Base-by-base conservation (phyloP, 139 green algal species). In the Chlorella sp. region DNA sequence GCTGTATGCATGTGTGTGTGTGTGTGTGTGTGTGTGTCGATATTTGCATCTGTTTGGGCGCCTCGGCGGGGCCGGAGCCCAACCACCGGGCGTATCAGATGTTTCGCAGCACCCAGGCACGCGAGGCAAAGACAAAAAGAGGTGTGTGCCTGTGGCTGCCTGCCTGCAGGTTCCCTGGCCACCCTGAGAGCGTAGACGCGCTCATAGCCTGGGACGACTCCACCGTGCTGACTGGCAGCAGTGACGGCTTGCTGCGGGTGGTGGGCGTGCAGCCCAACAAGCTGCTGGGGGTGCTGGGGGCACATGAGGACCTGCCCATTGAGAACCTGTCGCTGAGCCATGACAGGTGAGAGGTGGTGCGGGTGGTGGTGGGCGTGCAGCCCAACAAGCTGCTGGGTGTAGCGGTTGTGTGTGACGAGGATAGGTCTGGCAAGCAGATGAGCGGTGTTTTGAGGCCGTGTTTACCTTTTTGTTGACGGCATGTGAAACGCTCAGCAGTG, bases 381-480 rank as follows among this genome's bases (percentile, higher is more conserved):
- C 89, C 90, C 49, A 94, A 96, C 80, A 87, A 83, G 68, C 91
- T 98, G 82, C 73, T 98, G 69, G 94, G 90, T 2, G 81, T 98
- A 10, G 69, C 98, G 32, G 94, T 93, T 0, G 85, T 91, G 67
- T 89, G 96, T 73, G 76, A 75, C 23, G 89, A 91, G n/a, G n/a
- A n/a, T n/a, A n/a, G n/a, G n/a, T n/a, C n/a, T n/a, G n/a, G n/a
- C n/a, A n/a, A n/a, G n/a, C n/a, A n/a, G n/a, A n/a, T n/a, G n/a
- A n/a, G n/a, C n/a, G n/a, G n/a, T n/a, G n/a, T n/a, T n/a, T n/a
- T n/a, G n/a, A n/a, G n/a, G n/a, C n/a, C n/a, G n/a, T n/a, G n/a
- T n/a, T n/a, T n/a, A n/a, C n/a, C n/a, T n/a, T n/a, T n/a, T n/a
- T n/a, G n/a, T n/a, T n/a, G n/a, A n/a, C n/a, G n/a, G n/a, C n/a